Conservation (phyloP, 768 basidiomycete species). For the Mycena vulgaris region DNA sequence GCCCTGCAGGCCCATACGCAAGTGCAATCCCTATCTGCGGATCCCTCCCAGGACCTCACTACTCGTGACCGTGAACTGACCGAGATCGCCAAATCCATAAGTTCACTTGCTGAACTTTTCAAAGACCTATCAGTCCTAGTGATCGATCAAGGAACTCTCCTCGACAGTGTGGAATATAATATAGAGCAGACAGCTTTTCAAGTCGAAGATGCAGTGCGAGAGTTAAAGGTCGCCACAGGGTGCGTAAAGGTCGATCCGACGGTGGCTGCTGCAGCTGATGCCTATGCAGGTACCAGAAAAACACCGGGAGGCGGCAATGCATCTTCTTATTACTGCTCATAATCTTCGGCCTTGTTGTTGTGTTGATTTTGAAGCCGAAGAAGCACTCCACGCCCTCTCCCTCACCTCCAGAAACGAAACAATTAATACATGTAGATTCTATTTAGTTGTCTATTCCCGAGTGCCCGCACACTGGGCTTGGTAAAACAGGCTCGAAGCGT, state of each 20-base stretch:
- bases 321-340: conserved; percentile 93
- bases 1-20: conserved; percentile 47
- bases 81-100: conserved; percentile 93
- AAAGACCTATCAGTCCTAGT: conserved; percentile 94
- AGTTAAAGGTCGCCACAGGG: conserved; percentile 87
- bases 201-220: conserved; percentile 87
- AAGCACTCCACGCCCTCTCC: conserved; percentile 53
- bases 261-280: conserved; percentile 11
- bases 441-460: conserved; percentile 22
- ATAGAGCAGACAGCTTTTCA: conserved; percentile 92
- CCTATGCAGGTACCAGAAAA: conserved; percentile 86
- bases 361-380: conserved; percentile 95
- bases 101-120: conserved; percentile 94
- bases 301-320: conserved; percentile 92
- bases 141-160: conserved; percentile 97
- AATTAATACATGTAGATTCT: conserved; percentile 24
- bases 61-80: conserved; percentile 79
- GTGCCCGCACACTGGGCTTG: conserved; percentile 10
- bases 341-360: conserved; percentile 89
- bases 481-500: background rate
- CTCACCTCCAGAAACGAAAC: conserved; percentile 6
- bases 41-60: conserved; percentile 58
- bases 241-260: conserved; percentile 53
- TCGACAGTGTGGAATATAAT: conserved; percentile 98
- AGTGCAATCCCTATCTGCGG: conserved; percentile 54